Percentiles rank a stretch among this genome's conserved stretches.
These are phyloP conservation scores for Cunninghamia lanceolata DNA, from an alignment of 75 land plant species.

Conservation along the genomic window DNA sequence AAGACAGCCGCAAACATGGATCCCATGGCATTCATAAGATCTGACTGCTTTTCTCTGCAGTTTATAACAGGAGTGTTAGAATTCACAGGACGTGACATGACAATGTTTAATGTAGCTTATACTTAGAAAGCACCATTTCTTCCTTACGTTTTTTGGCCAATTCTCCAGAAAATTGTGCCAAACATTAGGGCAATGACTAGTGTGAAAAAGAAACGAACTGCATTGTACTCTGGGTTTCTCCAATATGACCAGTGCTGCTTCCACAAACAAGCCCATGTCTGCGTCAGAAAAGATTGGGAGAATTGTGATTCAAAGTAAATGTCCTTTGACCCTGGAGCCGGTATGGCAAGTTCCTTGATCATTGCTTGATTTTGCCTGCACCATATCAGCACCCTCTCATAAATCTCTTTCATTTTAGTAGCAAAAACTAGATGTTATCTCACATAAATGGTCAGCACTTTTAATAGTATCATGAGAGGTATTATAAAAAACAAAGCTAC, in stretches of 20 bases:
- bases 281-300: constrained; percentile 28
- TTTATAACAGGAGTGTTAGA: neutral
- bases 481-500: no score
- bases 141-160: constrained; percentile 53
- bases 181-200: constrained; percentile 17
- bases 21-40: constrained; percentile 27
- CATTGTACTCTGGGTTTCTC: constrained; percentile 41
- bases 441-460: no score
- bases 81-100: neutral
- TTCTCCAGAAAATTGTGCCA: constrained; percentile 39
- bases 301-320: constrained; percentile 25
- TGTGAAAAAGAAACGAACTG: constrained; percentile 29
- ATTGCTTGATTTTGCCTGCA: constrained; percentile 21
- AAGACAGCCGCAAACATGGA: constrained; percentile 31
- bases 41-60: constrained; percentile 11
- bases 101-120: neutral
- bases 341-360: constrained; percentile 24
- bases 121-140: no score
- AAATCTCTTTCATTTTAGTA: neutral
- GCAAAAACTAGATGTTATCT: neutral
- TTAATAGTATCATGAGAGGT: no score
- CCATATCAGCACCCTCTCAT: neutral
- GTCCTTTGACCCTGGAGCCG: constrained; percentile 25
- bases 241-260: constrained; percentile 55
- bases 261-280: constrained; percentile 42